Evolutionary conservation across 805 yeast species (phyloP).

Genomic region (Saturnispora halmiae): DNA sequence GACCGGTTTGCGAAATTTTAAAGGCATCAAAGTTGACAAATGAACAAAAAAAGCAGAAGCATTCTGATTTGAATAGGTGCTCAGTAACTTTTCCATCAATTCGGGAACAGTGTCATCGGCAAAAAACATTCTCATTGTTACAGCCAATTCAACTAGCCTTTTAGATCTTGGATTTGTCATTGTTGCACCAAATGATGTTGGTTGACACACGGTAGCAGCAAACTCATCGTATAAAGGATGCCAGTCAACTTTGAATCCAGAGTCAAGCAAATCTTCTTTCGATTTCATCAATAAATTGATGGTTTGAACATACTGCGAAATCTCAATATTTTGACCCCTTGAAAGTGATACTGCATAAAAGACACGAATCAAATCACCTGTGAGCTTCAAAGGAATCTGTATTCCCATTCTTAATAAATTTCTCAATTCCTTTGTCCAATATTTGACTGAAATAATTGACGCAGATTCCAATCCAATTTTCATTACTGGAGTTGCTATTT

Average conservation of each 20-base stretch:
- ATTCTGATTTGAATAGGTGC: slow-evolving; percentile 45
- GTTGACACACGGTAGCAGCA: slow-evolving; percentile 33
- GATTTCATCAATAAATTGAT: slow-evolving; percentile 51
- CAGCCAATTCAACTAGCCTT: slow-evolving; percentile 43
- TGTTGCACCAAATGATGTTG: slow-evolving; percentile 40
- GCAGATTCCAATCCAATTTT: slow-evolving; percentile 59
- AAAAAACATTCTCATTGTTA: slow-evolving; percentile 47
- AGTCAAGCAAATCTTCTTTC: slow-evolving; percentile 30
- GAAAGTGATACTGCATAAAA: slow-evolving; percentile 65
- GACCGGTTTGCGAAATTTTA: slow-evolving; percentile 25
- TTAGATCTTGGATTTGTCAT: slow-evolving; percentile 43
- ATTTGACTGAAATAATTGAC: slow-evolving; percentile 62
- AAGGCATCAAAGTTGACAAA: slow-evolving; percentile 47
- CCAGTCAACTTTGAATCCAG: slow-evolving; percentile 46
- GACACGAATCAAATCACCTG: slow-evolving; percentile 54
- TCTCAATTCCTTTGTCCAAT: slow-evolving; percentile 81
- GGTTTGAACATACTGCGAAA: slow-evolving; percentile 51
- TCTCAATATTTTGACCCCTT: slow-evolving; percentile 58
- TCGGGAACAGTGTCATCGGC: slow-evolving; percentile 37
- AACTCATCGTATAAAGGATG: slow-evolving; percentile 33
- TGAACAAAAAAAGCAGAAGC: slow-evolving; percentile 43
- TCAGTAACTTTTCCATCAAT: slow-evolving; percentile 42
- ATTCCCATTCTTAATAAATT: slow-evolving; percentile 73
- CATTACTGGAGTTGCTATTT: slow-evolving; percentile 41
- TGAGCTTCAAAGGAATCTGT: slow-evolving; percentile 60